Percentiles rank a stretch among this genome's conserved stretches.
phyloP scores from a whole-genome alignment of 139 green algal genomes.

The Chlamydomonas eustigma region DNA sequence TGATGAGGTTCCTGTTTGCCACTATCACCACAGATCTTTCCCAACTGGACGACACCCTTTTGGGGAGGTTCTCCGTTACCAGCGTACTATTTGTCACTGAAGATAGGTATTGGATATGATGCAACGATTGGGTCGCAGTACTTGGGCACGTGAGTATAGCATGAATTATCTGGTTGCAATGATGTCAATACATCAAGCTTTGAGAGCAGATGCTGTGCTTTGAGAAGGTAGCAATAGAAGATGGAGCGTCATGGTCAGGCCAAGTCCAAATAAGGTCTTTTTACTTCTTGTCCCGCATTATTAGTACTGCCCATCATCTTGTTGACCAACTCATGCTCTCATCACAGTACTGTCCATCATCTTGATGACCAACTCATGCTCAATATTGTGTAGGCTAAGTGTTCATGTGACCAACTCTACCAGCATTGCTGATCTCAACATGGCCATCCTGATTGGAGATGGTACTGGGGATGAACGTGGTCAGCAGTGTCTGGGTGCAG shows the following conservation, averaged over 20 bases:
- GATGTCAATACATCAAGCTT: too few relatives aligned
- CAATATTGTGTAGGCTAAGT: constrained; percentile 11
- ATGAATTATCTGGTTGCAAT: too few relatives aligned
- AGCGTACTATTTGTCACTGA: constrained; percentile 14
- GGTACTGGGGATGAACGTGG: neutral
- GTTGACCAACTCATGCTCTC: too few relatives aligned
- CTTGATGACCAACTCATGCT: too few relatives aligned
- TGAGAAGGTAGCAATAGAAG: too few relatives aligned
- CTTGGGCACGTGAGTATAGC: neutral
- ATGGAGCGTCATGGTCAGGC: too few relatives aligned
- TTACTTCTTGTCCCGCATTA: too few relatives aligned
- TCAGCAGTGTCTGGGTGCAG: neutral
- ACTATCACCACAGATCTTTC: constrained; percentile 7
- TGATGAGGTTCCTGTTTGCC: neutral
- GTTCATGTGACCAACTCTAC: constrained; percentile 8
- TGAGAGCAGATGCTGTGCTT: too few relatives aligned
- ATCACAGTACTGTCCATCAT: too few relatives aligned
- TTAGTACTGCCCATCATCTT: too few relatives aligned
- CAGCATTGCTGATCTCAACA: neutral
- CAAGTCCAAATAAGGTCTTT: too few relatives aligned
- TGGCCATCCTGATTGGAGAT: constrained; percentile 1
- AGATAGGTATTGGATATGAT: constrained; percentile 1
- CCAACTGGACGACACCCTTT: constrained; percentile 12
- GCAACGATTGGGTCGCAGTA: neutral
- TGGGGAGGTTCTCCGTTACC: constrained; percentile 1